Evolutionary conservation across 2,329 filamentous ascomycete genomes (phyloP), one percentile per base, ranked within the genome.

Genomic region (Chrysoporthe deuterocubensis): DNA sequence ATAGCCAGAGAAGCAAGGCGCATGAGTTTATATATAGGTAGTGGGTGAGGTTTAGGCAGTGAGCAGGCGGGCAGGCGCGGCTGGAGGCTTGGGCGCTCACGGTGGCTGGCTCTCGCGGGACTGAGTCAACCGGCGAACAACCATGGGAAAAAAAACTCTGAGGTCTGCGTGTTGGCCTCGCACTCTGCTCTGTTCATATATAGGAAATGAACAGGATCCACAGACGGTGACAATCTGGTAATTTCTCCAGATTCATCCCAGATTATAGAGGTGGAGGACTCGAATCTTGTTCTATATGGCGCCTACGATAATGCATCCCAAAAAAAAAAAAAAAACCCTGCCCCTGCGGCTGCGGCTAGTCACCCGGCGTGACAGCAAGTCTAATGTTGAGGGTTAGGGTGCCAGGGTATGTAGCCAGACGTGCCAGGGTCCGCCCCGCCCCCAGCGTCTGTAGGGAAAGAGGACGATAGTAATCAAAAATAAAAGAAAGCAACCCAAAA

Each of bases 61-160:
- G 50, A 42, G 21, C 14, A 61, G n/a, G 21, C 21, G 57, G 50
- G 50, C 52, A 57, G 43, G 50, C 32, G 43, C 44, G 43, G 43
- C 34, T 32, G 9, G 50, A 61, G n/a, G 63, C 54, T 40, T 18
- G 37, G 44, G 40, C 54, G 32, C 16, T 3, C 61, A 32, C 56
- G 21, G 43, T 54, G 16, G 44, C 32, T 21, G 13, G 42, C 32
- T 21, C 11, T 42, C 52, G 43, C 3, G 44, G 11, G 11, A 50
- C 62, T 63, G 67, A 68, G 67, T 66, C 67, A 68, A 68, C 56
- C 67, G 67, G 67, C 52, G 37, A 52, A 43, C 50, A 16, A 40
- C 57, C 26, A 26, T 26, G 26, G 26, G 11, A 37, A 3, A 13
- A 13, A 48, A 37, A 61, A 18, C 16, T 4, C 34, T 21, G 2